Evolutionary conservation across 306 rosid species (phyloP).

Genomic region (Casuarina equisetifolia): DNA sequence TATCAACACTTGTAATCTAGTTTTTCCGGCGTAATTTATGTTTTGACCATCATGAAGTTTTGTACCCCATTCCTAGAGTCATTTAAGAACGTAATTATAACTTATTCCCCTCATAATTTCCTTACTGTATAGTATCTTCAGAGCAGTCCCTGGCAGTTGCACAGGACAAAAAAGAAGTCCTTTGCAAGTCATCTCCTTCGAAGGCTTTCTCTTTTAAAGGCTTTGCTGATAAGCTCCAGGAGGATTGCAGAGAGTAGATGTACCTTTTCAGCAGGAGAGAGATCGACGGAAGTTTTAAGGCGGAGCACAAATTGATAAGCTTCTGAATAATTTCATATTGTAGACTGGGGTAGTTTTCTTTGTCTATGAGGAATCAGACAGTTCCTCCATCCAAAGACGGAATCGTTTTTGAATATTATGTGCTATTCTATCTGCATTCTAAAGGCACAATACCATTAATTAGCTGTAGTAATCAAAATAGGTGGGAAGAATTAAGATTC

Average conservation of each 20-base stretch:
- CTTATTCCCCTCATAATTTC: background rate
- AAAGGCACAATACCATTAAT: too few species aligned
- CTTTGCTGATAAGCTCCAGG: background rate
- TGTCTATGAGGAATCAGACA: too few species aligned
- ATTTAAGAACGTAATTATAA: background rate
- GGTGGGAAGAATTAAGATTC: too few species aligned
- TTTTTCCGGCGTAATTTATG: constrained; percentile 16
- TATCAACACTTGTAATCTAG: constrained; percentile 10
- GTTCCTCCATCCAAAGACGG: too few species aligned
- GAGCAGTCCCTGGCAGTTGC: too few species aligned
- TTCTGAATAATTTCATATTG: too few species aligned
- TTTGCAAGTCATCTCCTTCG: background rate
- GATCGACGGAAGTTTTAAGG: too few species aligned
- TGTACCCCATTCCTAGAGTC: background rate
- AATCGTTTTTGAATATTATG: too few species aligned
- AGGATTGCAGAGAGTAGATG: background rate
- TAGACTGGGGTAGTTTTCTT: too few species aligned
- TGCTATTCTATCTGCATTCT: too few species aligned
- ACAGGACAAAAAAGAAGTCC: background rate
- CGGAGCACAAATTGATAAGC: too few species aligned
- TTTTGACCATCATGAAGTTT: background rate
- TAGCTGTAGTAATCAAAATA: too few species aligned
- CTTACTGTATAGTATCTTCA: background rate
- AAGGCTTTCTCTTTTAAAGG: background rate
- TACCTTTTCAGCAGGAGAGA: background rate